A percentile compares a stretch with the other conserved stretches of the same genome.
Evolutionary conservation across 306 rosid species (phyloP).

Genomic region (Castanea crenata): DNA sequence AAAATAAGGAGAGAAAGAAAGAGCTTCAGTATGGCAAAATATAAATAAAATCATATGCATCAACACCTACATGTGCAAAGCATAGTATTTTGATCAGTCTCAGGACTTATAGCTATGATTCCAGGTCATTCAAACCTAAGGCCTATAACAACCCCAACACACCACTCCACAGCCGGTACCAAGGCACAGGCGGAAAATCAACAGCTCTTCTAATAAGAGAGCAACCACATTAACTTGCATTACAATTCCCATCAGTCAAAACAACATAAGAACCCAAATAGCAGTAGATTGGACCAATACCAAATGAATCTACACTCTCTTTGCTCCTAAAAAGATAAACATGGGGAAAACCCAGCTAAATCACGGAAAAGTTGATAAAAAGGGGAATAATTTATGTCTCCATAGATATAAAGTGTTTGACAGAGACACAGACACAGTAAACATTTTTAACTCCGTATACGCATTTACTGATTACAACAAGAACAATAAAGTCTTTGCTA

Average conservation of each 20-base stretch:
- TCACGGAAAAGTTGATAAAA: neutral
- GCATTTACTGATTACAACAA: neutral
- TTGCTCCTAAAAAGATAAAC: neutral
- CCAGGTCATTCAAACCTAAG: neutral
- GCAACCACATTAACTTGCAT: neutral
- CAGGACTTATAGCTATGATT: neutral
- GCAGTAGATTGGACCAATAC: neutral
- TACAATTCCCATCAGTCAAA: neutral
- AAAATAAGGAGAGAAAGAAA: no score
- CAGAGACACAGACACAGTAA: neutral
- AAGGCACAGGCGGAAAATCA: neutral
- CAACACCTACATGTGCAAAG: neutral
- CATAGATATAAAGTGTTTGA: neutral
- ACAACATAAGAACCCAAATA: neutral
- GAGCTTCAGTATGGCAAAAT: no score
- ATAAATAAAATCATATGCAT: neutral
- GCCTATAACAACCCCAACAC: neutral
- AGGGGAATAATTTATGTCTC: neutral
- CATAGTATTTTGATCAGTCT: neutral
- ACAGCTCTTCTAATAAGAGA: neutral
- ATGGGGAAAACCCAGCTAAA: neutral
- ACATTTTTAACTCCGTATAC: neutral
- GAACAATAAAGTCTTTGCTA: no score
- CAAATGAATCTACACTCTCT: neutral
- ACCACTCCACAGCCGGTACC: neutral